A percentile compares a stretch with the other conserved stretches of the same genome.
phyloP scores from a whole-genome alignment of 2,329 filamentous ascomycete genomes.

The Aquanectria penicillioides region DNA sequence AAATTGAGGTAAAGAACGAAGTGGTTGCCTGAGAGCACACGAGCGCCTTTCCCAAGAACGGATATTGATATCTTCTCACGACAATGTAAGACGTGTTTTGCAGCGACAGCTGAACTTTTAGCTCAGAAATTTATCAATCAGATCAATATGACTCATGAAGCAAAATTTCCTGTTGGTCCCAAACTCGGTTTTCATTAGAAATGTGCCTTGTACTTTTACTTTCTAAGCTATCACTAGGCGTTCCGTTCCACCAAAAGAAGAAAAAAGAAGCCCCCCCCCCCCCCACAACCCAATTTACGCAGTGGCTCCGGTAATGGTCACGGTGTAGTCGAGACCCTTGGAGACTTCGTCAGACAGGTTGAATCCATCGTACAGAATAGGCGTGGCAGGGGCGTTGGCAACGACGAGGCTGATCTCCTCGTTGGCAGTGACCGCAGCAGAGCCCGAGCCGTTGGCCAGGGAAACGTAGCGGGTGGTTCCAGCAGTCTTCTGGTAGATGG shows the following conservation, averaged over 20 bases:
- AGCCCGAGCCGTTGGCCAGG: constrained; percentile 47
- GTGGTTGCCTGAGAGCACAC: too few species aligned
- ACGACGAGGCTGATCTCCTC: constrained; percentile 58
- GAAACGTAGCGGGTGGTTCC: constrained; percentile 48
- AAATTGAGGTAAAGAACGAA: too few species aligned
- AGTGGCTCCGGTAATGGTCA: constrained; percentile 47
- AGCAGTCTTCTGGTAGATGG: constrained; percentile 43
- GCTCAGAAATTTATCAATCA: too few species aligned
- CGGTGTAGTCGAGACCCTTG: constrained; percentile 51
- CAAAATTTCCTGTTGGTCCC: too few species aligned
- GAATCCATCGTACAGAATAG: constrained; percentile 57
- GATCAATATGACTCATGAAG: too few species aligned
- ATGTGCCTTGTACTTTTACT: not conserved
- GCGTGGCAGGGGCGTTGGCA: constrained; percentile 56
- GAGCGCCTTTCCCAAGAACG: too few species aligned
- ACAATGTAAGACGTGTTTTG: too few species aligned
- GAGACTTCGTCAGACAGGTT: constrained; percentile 48
- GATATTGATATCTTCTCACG: too few species aligned
- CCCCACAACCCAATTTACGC: not conserved
- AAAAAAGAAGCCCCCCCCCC: not conserved
- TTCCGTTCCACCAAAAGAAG: not conserved
- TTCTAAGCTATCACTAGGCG: too few species aligned
- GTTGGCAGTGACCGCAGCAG: constrained; percentile 45
- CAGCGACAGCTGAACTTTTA: too few species aligned
- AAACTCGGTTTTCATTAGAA: too few species aligned